Base-by-base conservation (phyloP, 495 filamentous ascomycete species). In the Immersiella caudata region DNA sequence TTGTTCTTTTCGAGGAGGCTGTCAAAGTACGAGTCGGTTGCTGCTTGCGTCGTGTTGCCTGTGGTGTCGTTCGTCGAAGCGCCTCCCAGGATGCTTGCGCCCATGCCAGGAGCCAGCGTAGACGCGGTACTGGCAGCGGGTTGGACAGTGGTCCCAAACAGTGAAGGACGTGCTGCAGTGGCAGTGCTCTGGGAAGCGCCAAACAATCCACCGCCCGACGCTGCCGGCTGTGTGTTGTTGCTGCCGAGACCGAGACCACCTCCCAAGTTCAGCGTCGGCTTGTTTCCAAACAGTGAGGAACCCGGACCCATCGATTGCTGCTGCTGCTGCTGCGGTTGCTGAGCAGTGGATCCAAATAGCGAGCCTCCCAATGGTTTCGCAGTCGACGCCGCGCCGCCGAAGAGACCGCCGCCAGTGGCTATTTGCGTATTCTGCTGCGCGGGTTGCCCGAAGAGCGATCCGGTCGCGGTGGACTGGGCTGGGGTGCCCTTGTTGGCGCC, bases 1-100 rank as follows among this genome's bases (percentile, higher is more conserved):
- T 84, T 84, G 73, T 90, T 91, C 67, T 90, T 89, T 70, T 94
- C 91, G 14, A 97, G 80, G 24, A 97, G 80, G 68, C 89, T 93
- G 75, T 96, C 93, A 79, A 97, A 97, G 74, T 94, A 95, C 0
- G 92, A 91, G 57, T 76, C 79, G 0, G 79, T 81, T 20, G 78
- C 61, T 51, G 68, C 58, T 14, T 27, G 18, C 21, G 27, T 40
- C 21, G 64, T 33, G 26, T n/a, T 67, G 57, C 49, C 64, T 14
- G 62, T 27, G 24, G 64, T 24, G 26, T 21, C 33, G 54, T 24
- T 46, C 52, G 56, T 35, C 21, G 62, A 56, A 25, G 58, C 62
- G 22, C 66, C 66, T 29, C 67, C 67, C 5, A 65, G 62, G 27
- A 66, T 66, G 56, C 64, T 66, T n/a, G 64, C 55, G 27, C 64